A percentile compares a stretch with the other conserved stretches of the same genome.
Evolutionary conservation across 1,284 basidiomycete species (phyloP).

Genomic region (Entoloma clypeatum): DNA sequence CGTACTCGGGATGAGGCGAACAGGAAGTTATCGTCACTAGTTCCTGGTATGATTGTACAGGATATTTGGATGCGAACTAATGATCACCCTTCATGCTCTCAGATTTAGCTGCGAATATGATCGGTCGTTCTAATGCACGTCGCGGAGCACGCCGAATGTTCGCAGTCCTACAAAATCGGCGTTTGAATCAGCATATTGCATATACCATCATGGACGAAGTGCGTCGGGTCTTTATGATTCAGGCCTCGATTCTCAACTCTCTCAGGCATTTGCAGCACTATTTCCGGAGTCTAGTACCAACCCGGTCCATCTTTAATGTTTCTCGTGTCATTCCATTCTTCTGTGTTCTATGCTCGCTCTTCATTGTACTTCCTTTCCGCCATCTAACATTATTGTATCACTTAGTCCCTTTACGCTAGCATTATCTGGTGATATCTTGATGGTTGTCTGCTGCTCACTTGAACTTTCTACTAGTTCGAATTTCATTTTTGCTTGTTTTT

Average conservation of each 20-base stretch:
- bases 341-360: neutral
- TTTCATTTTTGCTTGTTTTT: constrained; percentile 26
- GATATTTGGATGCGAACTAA: neutral
- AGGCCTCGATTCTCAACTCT: constrained; percentile 3
- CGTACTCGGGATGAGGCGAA: constrained; percentile 83
- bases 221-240: constrained; percentile 15
- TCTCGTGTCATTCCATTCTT: constrained; percentile 3
- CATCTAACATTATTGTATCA: constrained; percentile 17
- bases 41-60: constrained; percentile 66
- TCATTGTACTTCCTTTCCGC: constrained; percentile 10
- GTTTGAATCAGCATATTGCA: constrained; percentile 89
- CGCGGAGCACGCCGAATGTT: constrained; percentile 89
- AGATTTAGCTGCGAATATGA: constrained; percentile 96
- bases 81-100: constrained; percentile 5
- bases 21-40: constrained; percentile 80
- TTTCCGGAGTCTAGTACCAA: constrained; percentile 48
- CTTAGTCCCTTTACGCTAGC: constrained; percentile 7
- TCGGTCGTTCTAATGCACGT: constrained; percentile 89
- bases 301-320: constrained; percentile 6
- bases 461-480: constrained; percentile 12
- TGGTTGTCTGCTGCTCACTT: neutral
- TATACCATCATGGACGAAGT: constrained; percentile 90
- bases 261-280: constrained; percentile 56
- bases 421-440: constrained; percentile 9
- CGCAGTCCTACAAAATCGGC: constrained; percentile 86